A percentile compares a stretch with the other conserved stretches of the same genome.
Conservation (phyloP, 768 basidiomycete species). For the Podaxis sp. region DNA sequence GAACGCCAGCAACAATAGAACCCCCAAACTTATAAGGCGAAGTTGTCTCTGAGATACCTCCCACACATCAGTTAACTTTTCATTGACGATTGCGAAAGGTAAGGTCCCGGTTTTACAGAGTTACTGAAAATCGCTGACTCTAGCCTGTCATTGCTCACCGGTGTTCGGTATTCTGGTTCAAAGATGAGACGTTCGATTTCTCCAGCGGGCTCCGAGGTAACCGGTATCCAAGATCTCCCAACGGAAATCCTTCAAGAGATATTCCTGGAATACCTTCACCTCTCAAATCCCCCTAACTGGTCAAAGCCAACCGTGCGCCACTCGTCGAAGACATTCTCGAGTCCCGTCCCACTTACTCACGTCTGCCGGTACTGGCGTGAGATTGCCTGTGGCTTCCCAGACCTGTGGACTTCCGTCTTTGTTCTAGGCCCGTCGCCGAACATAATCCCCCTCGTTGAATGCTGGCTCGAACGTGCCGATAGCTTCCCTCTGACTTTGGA, state of each 20-base stretch:
- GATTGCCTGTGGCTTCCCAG: not conserved
- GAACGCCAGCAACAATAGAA: too few relatives aligned
- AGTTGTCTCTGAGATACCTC: too few relatives aligned
- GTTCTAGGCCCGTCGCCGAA: not conserved
- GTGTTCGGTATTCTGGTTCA: too few relatives aligned
- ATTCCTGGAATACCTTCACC: not conserved
- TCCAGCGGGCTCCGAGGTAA: not conserved
- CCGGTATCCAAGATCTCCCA: not conserved
- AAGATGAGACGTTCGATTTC: too few relatives aligned
- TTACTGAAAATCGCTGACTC: too few relatives aligned
- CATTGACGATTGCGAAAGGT: too few relatives aligned
- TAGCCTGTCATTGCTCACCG: too few relatives aligned
- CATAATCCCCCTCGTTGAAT: not conserved
- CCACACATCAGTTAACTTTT: too few relatives aligned
- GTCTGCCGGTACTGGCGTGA: conserved; percentile 5
- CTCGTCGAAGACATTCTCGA: not conserved
- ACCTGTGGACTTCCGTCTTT: not conserved
- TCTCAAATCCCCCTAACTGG: not conserved
- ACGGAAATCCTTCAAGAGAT: not conserved
- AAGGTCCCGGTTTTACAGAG: too few relatives aligned
- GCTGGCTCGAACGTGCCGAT: not conserved
- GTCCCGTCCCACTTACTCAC: conserved; percentile 1
- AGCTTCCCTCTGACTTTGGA: not conserved
- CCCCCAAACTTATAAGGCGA: too few relatives aligned
- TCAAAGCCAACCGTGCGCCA: not conserved